Evolutionary conservation across 2,329 filamentous ascomycete species (phyloP), one percentile per base, ranked within the genome.

Genomic region (Emericellopsis atlantica): DNA sequence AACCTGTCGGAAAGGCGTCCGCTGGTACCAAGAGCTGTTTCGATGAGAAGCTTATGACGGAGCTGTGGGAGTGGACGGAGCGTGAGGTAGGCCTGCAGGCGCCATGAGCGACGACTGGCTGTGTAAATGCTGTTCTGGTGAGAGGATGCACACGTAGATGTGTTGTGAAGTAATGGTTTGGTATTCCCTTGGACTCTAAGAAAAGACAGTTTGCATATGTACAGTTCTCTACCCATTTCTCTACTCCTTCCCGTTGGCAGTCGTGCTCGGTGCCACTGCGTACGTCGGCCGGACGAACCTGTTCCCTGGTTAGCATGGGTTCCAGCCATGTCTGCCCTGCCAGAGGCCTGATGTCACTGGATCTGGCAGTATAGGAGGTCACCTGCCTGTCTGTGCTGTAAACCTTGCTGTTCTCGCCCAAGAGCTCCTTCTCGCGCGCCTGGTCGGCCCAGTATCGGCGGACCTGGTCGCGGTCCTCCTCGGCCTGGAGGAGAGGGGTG

Each of bases 401-500:
- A 39, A 93, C 74, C 67, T 82, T 85, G 40, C 76, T 78, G 62
- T 90, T 84, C 48, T 81, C 79, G 43, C 92, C 92, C 52, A 96
- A 58, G 49, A 98, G 67, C 65, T 88, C 82, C 75, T 89, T 87
- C 76, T 96, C 92, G 49, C 92, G 76, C 49, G 79, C 81, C 74
- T 87, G 79, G 63, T 94, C 86, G 44, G 92, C 92, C 49, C 82
- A 75, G 63, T 90, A 76, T 57, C 90, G 74, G 50, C 92, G 77
- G 48, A 95, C 89, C 60, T 90, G 82, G 66, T 98, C 92, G 46
- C 92, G 82, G 69, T 98, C 92, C 64, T 95, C 88, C 60, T 98
- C 92, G 43, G 92, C 92, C 62, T 96, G 90, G 48, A 98, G 78
- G 48, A 95, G 69, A 44, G 92, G 92, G 56, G 90, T 92, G 48